Evolutionary conservation across 352 stramenopile genomes (phyloP), one percentile per base, ranked within the genome.

Genomic region (Phytophthora sp.): DNA sequence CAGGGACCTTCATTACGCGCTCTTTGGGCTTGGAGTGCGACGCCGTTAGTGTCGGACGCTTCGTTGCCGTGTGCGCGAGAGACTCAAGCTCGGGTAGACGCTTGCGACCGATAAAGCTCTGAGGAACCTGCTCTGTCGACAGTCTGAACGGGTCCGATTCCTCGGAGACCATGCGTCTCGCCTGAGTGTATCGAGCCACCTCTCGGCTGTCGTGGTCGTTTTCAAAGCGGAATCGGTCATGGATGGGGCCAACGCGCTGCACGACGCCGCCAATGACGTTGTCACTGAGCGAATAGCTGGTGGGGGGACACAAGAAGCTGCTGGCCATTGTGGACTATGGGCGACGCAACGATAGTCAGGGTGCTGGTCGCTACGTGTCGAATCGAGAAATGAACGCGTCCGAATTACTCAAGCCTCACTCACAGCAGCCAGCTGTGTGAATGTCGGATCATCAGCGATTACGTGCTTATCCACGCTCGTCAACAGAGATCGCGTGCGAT

Each of bases 271-370:
- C 42, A n/a, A 62, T 62, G 3, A 62, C 37, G 28, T 15, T 13
- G 20, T 64, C 55, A 24, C 55, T 57, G 9, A 57, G 35, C 11
- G 37, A 20, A 13, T 44, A 45, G 13, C 26, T 38, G 34, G 34
- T 50, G 13, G 44, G 55, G 1, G 55, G 55, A 17, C 32, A 23
- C 7, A 64, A 30, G n/a, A 42, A 63, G 15, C 54, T 57, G n/a
- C 34, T 63, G 7, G 54, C 17, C 43, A 63, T 56, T 1, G 12
- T 39, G 4, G 21, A 32, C 31, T 39, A 20, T 5, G 15, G 15
- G 15, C n/a, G 18, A 20, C 13, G 13, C 15, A 39, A n/a, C 32
- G 32, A 39, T 6, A 39, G 32, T 17, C 13, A 5, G 18, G 32
- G 10, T 20, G 10, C 5, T 39, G 18, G 15, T 39, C 13, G n/a